Evolutionary conservation across 2,329 filamentous ascomycete genomes (phyloP).

Genomic region (Fusarium decemcellulare): DNA sequence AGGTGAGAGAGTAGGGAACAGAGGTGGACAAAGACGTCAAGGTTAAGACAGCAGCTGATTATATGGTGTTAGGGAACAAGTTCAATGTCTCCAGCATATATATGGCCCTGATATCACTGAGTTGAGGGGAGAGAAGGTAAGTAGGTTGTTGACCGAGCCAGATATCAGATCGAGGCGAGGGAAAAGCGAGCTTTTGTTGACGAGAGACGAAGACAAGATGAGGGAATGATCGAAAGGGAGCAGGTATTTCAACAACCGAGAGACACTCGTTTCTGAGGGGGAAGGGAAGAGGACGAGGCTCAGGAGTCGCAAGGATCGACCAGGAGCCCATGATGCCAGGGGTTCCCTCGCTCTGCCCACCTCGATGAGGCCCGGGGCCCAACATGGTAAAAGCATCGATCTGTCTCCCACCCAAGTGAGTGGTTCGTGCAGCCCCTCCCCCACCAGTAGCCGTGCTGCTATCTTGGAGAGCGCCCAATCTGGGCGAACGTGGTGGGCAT

Average conservation of each 20-base stretch:
- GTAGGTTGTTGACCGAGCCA: neutral
- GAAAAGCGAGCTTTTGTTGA: constrained; percentile 8
- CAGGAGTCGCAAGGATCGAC: constrained; percentile 9
- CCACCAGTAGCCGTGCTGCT: constrained; percentile 19
- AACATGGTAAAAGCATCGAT: constrained; percentile 21
- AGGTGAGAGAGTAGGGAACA: constrained; percentile 1
- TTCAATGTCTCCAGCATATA: neutral
- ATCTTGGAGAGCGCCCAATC: constrained; percentile 12
- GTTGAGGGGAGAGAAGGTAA: constrained; percentile 1
- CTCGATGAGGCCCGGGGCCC: constrained; percentile 13
- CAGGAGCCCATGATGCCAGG: constrained; percentile 25
- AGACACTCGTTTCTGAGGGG: constrained; percentile 19
- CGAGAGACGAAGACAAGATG: constrained; percentile 17
- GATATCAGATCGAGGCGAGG: constrained; percentile 11
- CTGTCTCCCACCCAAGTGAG: constrained; percentile 17
- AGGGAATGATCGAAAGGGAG: constrained; percentile 18
- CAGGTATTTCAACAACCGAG: constrained; percentile 29
- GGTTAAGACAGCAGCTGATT: neutral
- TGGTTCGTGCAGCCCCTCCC: constrained; percentile 18
- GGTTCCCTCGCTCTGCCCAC: constrained; percentile 25
- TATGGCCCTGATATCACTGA: neutral
- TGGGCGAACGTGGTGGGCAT: constrained; percentile 15
- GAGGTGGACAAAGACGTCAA: neutral
- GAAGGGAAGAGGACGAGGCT: constrained; percentile 24
- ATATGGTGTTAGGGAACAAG: neutral